These are phyloP conservation scores for Phlebiopsis gigantea DNA, from an alignment of 768 basidiomycete species.

Conservation along the genomic window DNA sequence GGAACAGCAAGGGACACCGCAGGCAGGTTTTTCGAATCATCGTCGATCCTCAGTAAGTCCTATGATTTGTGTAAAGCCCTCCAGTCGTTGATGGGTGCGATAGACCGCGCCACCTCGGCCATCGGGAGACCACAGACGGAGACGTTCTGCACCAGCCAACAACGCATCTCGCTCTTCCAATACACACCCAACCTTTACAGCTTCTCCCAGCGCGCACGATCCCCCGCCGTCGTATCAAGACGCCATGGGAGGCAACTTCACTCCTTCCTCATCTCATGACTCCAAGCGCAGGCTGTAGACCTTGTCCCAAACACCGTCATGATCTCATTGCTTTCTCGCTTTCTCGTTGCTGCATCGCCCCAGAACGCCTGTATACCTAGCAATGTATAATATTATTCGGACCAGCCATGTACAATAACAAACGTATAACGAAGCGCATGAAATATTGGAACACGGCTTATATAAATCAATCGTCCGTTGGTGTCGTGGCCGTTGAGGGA, in stretches of 20 bases:
- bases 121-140: not conserved
- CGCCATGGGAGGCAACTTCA: not conserved
- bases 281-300: constrained; percentile 3
- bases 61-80: not conserved
- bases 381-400: not conserved
- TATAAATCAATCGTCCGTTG: not conserved
- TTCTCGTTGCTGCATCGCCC: not conserved
- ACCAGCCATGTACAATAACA: not conserved
- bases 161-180: not conserved
- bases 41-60: not conserved
- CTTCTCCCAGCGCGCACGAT: not conserved
- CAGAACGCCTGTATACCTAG: not conserved
- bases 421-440: not conserved
- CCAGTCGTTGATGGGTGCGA: no score
- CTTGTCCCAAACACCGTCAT: not conserved
- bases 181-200: not conserved
- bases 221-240: constrained; percentile 8
- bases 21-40: not conserved
- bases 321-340: not conserved
- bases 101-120: not conserved
- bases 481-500: not conserved
- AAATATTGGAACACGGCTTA: not conserved
- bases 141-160: not conserved
- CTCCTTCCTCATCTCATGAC: not conserved
- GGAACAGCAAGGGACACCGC: not conserved